Evolutionary conservation across 2,329 filamentous ascomycete species (phyloP), one percentile per base, ranked within the genome.

Genomic region (Botrytis paeoniae): DNA sequence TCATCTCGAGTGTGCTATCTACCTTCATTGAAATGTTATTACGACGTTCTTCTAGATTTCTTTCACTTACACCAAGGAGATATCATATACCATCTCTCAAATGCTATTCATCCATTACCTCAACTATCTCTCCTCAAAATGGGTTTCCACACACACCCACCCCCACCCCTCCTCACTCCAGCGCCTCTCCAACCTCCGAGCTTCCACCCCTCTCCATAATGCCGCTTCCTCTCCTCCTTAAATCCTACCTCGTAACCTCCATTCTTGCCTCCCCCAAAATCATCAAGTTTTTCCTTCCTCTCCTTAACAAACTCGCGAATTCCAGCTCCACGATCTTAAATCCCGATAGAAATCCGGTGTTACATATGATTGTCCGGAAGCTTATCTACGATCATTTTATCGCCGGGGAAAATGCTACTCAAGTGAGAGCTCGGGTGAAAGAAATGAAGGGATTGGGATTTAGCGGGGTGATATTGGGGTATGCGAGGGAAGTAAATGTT

Each of bases 351-450:
- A 97, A 97, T 80, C 88, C 88, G 0, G 65, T 95, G 0, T 85
- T 97, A 29, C 87, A 89, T 64, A 87, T 85, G 73, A 79, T 93
- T 43, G 84, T 97, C 62, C 93, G 93, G 81, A 89, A 90, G 80
- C 95, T 93, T 0, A 93, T 97, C 77, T 97, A 97, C 80, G 90
- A 91, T 41, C 94, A 97, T 78, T 97, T 97, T 82, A 97, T 94
- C 81, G 93, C 93, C 0, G 94, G 94, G 37, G 91, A 93, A 82
- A 91, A 88, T 69, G 85, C 87, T 0, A 78, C 81, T 5, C 92
- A 97, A 81, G 91, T 96, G 4, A 84, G 85, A 60, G 83, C 81
- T 51, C 93, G 91, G 0, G 88, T 93, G 43, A 80, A 85, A 2
- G 84, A 86, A 6, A 85, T 96, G 39, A 92, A 93, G 81, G 81